A percentile compares a stretch with the other conserved stretches of the same genome.
phyloP scores from a whole-genome alignment of 2,329 filamentous ascomycete species.

The Aspergillus melleus region DNA sequence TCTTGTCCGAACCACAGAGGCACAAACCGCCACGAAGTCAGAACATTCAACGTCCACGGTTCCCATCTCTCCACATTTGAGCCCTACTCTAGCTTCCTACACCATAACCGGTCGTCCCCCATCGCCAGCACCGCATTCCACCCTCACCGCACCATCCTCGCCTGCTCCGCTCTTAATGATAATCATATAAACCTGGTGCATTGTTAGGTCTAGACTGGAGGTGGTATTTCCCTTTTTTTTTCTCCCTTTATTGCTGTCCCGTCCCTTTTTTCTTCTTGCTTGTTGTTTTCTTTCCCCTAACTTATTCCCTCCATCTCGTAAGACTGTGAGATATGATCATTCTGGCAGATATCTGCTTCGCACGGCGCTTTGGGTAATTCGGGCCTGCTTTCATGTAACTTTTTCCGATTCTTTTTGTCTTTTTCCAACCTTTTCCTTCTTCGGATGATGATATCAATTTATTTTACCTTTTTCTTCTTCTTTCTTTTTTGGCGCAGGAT shows the following conservation, averaged over 20 bases:
- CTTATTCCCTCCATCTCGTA: background rate
- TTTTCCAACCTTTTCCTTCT: background rate
- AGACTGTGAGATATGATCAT: background rate
- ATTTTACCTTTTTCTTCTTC: background rate
- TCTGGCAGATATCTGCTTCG: background rate
- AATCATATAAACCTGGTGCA: slow-evolving; percentile 87
- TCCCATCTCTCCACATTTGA: slow-evolving; percentile 78
- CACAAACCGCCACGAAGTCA: slow-evolving; percentile 82
- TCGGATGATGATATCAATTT: background rate
- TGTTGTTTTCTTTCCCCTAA: no score
- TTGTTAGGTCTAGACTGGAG: slow-evolving; percentile 52
- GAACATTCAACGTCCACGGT: slow-evolving; percentile 87
- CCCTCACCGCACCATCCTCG: slow-evolving; percentile 88
- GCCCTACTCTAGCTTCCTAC: slow-evolving; percentile 85
- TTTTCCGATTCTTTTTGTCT: background rate
- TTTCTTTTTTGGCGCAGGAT: background rate
- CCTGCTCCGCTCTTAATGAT: slow-evolving; percentile 81
- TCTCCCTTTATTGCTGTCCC: background rate
- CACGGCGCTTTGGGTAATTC: background rate
- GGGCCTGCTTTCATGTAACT: background rate
- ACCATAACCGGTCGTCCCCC: slow-evolving; percentile 74
- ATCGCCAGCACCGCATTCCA: slow-evolving; percentile 93
- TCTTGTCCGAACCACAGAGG: slow-evolving; percentile 57
- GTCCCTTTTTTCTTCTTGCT: background rate
- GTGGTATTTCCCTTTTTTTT: background rate